Evolutionary conservation across 2,329 filamentous ascomycete genomes (phyloP).

Genomic region (Monilinia vaccinii-corymbosi): DNA sequence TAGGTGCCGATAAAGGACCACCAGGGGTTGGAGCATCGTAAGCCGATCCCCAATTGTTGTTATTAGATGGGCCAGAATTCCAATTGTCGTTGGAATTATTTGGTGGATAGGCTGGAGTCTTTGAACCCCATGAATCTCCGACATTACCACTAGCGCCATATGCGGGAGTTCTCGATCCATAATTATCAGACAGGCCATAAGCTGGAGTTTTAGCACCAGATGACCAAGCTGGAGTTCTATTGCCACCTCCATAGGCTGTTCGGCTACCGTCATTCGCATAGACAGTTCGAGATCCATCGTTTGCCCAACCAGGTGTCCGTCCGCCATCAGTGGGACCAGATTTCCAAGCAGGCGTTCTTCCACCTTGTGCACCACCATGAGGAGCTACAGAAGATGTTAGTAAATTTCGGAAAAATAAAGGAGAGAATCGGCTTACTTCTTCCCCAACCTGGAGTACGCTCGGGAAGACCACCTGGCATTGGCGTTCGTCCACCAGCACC

Average conservation of each 20-base stretch:
- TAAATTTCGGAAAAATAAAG: neutral
- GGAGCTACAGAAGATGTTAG: constrained; percentile 34
- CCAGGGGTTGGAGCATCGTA: constrained; percentile 67
- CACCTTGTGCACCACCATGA: constrained; percentile 42
- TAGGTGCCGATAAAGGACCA: constrained; percentile 49
- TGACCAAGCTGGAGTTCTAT: constrained; percentile 68
- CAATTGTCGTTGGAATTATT: constrained; percentile 54
- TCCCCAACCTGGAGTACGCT: constrained; percentile 71
- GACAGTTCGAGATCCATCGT: constrained; percentile 54
- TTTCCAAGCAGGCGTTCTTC: constrained; percentile 62
- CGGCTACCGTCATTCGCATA: constrained; percentile 57
- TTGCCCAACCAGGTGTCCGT: constrained; percentile 60
- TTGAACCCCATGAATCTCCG: constrained; percentile 51
- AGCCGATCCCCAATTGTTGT: constrained; percentile 32
- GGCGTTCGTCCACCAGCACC: constrained; percentile 56
- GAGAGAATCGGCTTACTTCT: constrained; percentile 45
- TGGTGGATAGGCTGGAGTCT: constrained; percentile 57
- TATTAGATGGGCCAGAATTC: constrained; percentile 18
- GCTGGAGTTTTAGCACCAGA: constrained; percentile 67
- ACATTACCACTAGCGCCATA: constrained; percentile 51
- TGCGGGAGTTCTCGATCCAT: constrained; percentile 71
- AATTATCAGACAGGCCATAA: constrained; percentile 43
- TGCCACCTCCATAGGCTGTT: constrained; percentile 64
- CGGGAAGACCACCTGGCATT: constrained; percentile 46
- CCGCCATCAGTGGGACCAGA: constrained; percentile 34